Evolutionary conservation across 352 stramenopile species (phyloP), one percentile per base, ranked within the genome.

Genomic region (Thalassiosira gravida): DNA sequence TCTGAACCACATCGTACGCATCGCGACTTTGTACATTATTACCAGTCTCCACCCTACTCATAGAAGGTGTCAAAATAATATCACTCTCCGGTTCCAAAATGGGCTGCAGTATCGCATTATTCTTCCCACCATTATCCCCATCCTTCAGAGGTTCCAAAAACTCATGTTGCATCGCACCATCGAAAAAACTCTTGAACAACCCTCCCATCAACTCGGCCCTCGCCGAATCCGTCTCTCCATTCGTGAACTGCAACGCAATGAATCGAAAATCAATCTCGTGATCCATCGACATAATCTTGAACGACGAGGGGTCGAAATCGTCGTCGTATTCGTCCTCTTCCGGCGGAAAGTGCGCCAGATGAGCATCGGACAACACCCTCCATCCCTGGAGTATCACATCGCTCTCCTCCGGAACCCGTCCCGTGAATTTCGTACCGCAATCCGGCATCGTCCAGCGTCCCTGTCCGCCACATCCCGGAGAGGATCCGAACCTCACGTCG

Each of bases 171-270:
- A 42, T 56, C 20, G 5, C 27, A 61, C 27, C 49, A 64, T 57
- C 25, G 20, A 77, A 83, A 22, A 77, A 42, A 30, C 29, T 30
- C 24, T 72, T 37, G 37, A 85, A 81, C 8, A 85, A 44, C 8
- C 77, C 77, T 22, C 18, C 27, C 37, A 56, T 63, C 25, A 85
- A 72, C 46, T 85, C 77, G n/a, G 49, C 57, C 46, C 68, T 81
- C 1, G 77, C 77, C 16, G 58, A 57, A 39, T 55, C 61, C 8
- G 49, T 30, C 69, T 86, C 73, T 27, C 73, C 78, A 67, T 86
- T 86, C 25, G 78, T 67, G 14, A 86, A 52, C 32, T 86, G 73
- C 25, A 86, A 52, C 2, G 78, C 77, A 64, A 85, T 70, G 1
- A 24, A 61, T 50, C 61, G 62, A 55, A 85, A 85, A 77, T 85